phyloP scores from a whole-genome alignment of 129 eudicot species.

The Escallonia herrerae region DNA sequence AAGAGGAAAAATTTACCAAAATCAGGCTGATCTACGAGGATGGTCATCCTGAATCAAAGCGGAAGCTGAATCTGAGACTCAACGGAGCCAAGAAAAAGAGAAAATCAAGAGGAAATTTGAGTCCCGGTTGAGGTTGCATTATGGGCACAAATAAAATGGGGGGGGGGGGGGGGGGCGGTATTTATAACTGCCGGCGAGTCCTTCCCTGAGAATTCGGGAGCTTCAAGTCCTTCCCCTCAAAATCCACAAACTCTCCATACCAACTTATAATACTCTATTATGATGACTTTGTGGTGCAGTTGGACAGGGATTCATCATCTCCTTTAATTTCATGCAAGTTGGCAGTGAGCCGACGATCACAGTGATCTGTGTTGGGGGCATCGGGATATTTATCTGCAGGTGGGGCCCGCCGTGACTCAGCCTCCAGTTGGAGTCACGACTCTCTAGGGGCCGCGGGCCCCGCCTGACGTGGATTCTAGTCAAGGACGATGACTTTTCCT shows the following conservation, averaged over 20 bases:
- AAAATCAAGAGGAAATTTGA: background rate
- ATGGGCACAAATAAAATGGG: background rate
- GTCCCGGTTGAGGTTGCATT: background rate
- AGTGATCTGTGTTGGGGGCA: too few relatives aligned
- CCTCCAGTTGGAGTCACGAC: constrained; percentile 3
- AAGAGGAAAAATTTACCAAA: too few relatives aligned
- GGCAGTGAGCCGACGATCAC: too few relatives aligned
- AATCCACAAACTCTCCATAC: constrained; percentile 26
- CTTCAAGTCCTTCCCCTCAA: constrained; percentile 56
- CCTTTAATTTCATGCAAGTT: too few relatives aligned
- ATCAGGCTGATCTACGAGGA: constrained; percentile 34
- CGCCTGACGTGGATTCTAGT: too few relatives aligned
- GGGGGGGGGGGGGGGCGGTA: too few relatives aligned
- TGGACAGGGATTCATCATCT: too few relatives aligned
- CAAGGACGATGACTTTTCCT: too few relatives aligned
- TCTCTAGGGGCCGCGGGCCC: too few relatives aligned
- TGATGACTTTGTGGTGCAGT: too few relatives aligned
- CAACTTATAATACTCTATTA: too few relatives aligned
- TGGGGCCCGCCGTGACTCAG: constrained; percentile 30
- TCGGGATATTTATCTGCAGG: too few relatives aligned
- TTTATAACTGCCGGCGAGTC: constrained; percentile 69
- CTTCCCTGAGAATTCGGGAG: constrained; percentile 52
- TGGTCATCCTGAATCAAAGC: constrained; percentile 33
- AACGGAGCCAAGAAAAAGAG: background rate
- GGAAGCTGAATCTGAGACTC: background rate